Evolutionary conservation across 495 filamentous ascomycete genomes (phyloP).

Genomic region (Talaromyces thailandensis): DNA sequence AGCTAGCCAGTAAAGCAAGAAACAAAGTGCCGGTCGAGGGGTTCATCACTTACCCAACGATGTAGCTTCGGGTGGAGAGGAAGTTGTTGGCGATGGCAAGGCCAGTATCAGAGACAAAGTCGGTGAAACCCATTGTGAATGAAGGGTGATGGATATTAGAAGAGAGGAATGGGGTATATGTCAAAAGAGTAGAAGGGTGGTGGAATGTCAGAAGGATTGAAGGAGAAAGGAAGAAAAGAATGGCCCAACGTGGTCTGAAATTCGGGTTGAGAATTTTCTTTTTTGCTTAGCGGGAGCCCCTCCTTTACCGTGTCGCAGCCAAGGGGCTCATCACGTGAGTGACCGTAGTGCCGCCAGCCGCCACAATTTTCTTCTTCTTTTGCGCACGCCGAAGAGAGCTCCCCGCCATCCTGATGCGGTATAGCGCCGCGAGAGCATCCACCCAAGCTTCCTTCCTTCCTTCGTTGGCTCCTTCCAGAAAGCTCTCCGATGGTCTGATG

Average conservation of each 20-base stretch:
- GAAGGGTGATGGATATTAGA: slow-evolving; percentile 14
- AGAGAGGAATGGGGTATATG: slow-evolving; percentile 2
- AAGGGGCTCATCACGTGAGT: slow-evolving; percentile 4
- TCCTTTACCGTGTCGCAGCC: not conserved
- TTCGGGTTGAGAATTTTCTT: slow-evolving; percentile 27
- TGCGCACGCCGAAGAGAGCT: not conserved
- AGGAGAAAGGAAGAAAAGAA: slow-evolving; percentile 17
- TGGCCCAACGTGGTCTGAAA: slow-evolving; percentile 1
- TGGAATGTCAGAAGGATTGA: slow-evolving; percentile 14
- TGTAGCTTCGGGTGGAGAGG: slow-evolving; percentile 85
- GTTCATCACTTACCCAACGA: slow-evolving; percentile 65
- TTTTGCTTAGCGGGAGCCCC: slow-evolving; percentile 7
- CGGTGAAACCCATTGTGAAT: slow-evolving; percentile 86
- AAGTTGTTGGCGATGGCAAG: slow-evolving; percentile 83
- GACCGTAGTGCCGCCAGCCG: not conserved
- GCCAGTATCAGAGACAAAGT: slow-evolving; percentile 82
- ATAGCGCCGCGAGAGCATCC: not conserved
- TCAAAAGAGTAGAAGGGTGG: slow-evolving; percentile 11
- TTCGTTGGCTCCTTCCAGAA: slow-evolving; percentile 2
- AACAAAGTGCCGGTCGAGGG: slow-evolving; percentile 9
- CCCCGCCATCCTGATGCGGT: not conserved
- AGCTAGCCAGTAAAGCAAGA: slow-evolving; percentile 6
- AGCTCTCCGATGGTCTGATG: not conserved
- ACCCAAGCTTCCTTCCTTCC: not conserved
- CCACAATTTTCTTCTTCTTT: not conserved